Evolutionary conservation across 1,284 basidiomycete genomes (phyloP).

Genomic region (Cryptococcus amylolentus): DNA sequence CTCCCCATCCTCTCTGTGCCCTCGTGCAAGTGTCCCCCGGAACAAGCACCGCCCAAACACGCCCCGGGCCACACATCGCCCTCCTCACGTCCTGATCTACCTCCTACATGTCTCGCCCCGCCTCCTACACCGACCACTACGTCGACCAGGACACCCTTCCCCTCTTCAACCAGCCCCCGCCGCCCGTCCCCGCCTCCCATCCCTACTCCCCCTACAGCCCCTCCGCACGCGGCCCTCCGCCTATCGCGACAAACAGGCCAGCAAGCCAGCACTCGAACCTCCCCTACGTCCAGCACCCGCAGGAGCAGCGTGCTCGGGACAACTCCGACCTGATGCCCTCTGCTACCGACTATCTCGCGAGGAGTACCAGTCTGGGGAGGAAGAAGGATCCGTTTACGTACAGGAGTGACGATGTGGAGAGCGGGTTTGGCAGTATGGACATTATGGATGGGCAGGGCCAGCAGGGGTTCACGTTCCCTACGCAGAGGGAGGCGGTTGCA

Average conservation of each 20-base stretch:
- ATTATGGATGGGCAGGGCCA: constrained; percentile 14
- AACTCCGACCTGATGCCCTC: constrained; percentile 17
- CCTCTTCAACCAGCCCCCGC: constrained; percentile 31
- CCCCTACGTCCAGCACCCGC: constrained; percentile 4
- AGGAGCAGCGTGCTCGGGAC: constrained; percentile 3
- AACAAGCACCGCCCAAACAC: too few relatives aligned
- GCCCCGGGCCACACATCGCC: neutral
- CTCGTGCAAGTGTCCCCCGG: too few relatives aligned
- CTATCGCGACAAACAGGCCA: neutral
- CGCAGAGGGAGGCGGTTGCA: neutral
- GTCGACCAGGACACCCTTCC: constrained; percentile 31
- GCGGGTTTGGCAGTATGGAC: constrained; percentile 40
- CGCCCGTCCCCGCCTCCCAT: neutral
- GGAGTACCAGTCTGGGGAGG: constrained; percentile 42
- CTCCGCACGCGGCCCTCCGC: neutral
- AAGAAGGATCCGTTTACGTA: constrained; percentile 47
- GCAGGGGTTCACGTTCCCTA: neutral
- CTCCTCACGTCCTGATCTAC: neutral
- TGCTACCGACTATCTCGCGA: constrained; percentile 32
- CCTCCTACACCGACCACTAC: constrained; percentile 32
- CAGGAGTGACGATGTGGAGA: constrained; percentile 47
- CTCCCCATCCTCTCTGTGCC: neutral
- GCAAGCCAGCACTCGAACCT: neutral
- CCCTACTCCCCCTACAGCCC: constrained; percentile 17
- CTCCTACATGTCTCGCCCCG: constrained; percentile 35